A percentile compares a stretch with the other conserved stretches of the same genome.
Evolutionary conservation across 2,329 filamentous ascomycete species (phyloP).

Genomic region (Microascus cirrosus): DNA sequence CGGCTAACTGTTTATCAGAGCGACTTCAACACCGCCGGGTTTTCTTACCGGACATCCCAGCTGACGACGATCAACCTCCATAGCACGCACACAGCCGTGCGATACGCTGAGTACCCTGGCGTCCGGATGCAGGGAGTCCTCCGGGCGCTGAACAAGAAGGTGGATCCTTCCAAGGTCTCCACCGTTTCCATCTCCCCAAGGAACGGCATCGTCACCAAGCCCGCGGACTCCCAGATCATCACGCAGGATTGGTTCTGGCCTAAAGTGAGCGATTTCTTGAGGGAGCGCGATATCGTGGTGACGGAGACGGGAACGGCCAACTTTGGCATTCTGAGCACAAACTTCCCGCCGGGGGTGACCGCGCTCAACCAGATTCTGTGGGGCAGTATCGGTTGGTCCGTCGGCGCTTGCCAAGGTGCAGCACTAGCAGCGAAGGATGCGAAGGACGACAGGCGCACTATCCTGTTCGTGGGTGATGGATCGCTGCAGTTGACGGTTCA

Average conservation of each 20-base stretch:
- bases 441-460: slow-evolving; percentile 46
- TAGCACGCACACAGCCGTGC: slow-evolving; percentile 59
- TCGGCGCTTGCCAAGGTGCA: slow-evolving; percentile 50
- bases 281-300: slow-evolving; percentile 63
- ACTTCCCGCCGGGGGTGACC: slow-evolving; percentile 66
- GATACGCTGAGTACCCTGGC: slow-evolving; percentile 68
- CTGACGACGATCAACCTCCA: slow-evolving; percentile 75
- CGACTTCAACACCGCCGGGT: slow-evolving; percentile 76
- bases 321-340: slow-evolving; percentile 79
- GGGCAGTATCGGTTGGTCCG: slow-evolving; percentile 55
- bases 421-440: slow-evolving; percentile 63
- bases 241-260: slow-evolving; percentile 72
- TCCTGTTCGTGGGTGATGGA: slow-evolving; percentile 84
- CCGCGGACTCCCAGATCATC: slow-evolving; percentile 28
- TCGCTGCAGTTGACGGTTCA: slow-evolving; percentile 78
- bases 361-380: slow-evolving; percentile 70
- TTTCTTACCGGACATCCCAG: slow-evolving; percentile 67
- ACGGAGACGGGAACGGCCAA: slow-evolving; percentile 84
- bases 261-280: slow-evolving; percentile 59
- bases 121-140: slow-evolving; percentile 72
- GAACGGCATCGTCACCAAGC: neutral
- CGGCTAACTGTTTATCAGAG: slow-evolving; percentile 30
- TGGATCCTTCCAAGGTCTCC: slow-evolving; percentile 42
- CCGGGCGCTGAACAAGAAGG: slow-evolving; percentile 51
- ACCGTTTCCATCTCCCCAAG: slow-evolving; percentile 22